phyloP scores from a whole-genome alignment of 331 rosid genomes.

The Quercus tomentella region DNA sequence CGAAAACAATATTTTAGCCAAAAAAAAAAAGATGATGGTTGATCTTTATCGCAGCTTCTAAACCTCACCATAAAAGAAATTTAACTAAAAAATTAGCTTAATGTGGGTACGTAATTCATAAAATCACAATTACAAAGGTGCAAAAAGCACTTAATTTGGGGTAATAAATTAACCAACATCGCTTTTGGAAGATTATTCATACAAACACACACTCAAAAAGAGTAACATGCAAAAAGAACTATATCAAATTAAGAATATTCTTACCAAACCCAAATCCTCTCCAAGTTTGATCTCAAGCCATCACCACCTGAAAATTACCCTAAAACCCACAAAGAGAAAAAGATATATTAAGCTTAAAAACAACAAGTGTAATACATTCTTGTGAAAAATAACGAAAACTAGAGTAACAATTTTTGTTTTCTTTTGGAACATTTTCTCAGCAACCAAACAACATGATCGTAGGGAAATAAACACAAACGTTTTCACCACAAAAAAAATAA shows the following conservation, averaged over 20 bases:
- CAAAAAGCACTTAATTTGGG: too few species aligned
- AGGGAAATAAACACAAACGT: too few species aligned
- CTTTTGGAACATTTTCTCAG: neutral
- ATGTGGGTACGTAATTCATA: too few species aligned
- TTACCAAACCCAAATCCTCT: neutral
- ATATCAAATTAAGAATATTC: neutral
- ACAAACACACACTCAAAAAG: neutral
- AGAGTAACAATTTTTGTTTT: neutral
- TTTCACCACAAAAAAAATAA: too few species aligned
- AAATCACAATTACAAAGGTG: too few species aligned
- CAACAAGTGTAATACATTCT: neutral
- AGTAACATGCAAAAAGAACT: neutral
- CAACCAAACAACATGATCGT: too few species aligned
- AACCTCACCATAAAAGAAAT: neutral
- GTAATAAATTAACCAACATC: too few species aligned
- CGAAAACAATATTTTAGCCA: too few species aligned
- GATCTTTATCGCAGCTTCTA: too few species aligned
- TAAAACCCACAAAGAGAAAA: neutral
- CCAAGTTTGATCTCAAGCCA: slow-evolving; percentile 9
- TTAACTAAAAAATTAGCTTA: neutral
- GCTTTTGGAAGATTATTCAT: neutral
- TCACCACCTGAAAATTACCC: slow-evolving; percentile 9
- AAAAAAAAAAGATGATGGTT: too few species aligned
- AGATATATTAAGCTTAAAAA: neutral
- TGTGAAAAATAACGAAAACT: neutral